Percentiles rank a stretch among this genome's conserved stretches.
Conservation (phyloP, 192 early-diverging fungal genomes). For the Globomyces pollinis-pini region DNA sequence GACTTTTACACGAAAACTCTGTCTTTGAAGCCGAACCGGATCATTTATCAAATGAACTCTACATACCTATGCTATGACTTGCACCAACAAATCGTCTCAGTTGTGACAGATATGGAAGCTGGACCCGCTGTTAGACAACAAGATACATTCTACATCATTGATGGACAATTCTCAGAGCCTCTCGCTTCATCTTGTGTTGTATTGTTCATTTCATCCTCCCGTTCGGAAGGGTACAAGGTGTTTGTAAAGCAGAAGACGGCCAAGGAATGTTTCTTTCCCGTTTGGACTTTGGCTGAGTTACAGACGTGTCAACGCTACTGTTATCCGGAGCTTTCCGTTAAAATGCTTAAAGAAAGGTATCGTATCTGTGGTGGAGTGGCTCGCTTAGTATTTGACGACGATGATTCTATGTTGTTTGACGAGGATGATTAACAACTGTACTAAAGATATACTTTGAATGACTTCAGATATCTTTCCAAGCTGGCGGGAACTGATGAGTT, state of each 20-base stretch:
- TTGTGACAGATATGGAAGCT: neutral
- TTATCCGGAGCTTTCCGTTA: slow-evolving; percentile 7
- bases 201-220: slow-evolving; percentile 17
- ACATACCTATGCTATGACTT: neutral
- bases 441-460: neutral
- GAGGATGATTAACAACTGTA: no score
- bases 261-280: slow-evolving; percentile 15
- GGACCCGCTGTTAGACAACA: slow-evolving; percentile 5
- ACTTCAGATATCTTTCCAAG: slow-evolving; percentile 11
- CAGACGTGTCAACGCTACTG: slow-evolving; percentile 10
- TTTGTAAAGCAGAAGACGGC: slow-evolving; percentile 17
- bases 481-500: slow-evolving; percentile 1
- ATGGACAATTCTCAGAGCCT: slow-evolving; percentile 15
- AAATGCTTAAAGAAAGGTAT: slow-evolving; percentile 12
- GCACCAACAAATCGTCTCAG: slow-evolving; percentile 6
- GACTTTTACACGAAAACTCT: slow-evolving; percentile 9
- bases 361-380: slow-evolving; percentile 20
- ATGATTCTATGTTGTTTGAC: slow-evolving; percentile 14
- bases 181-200: slow-evolving; percentile 5
- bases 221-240: slow-evolving; percentile 16
- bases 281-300: slow-evolving; percentile 15
- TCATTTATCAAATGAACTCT: slow-evolving; percentile 9
- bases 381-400: slow-evolving; percentile 16
- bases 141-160: slow-evolving; percentile 19
- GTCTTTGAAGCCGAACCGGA: slow-evolving; percentile 7